Evolutionary conservation across 169 alveolate species (phyloP).

Genomic region (Amoebophrya sp.): DNA sequence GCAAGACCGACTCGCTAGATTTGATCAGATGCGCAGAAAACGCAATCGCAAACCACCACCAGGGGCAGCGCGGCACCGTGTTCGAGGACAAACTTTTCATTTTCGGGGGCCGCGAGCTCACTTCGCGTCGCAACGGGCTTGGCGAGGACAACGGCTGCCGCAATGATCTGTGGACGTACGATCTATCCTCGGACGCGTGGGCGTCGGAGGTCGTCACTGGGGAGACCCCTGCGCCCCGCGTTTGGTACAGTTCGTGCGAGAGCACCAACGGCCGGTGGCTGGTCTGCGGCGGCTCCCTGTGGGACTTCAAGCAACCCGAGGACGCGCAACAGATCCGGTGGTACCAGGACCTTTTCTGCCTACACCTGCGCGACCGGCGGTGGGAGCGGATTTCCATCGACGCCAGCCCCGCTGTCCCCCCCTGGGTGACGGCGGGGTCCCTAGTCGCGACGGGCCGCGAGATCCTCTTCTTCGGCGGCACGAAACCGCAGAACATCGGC

Average conservation of each 20-base stretch:
- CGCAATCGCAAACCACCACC: background rate
- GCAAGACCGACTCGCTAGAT: too few species aligned
- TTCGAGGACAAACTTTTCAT: background rate
- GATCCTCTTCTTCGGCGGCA: background rate
- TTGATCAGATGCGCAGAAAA: too few species aligned
- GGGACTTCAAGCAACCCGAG: background rate
- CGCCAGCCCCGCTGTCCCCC: too few species aligned
- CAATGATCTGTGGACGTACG: background rate
- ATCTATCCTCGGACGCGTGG: background rate
- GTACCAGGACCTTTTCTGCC: background rate
- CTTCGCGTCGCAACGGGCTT: background rate
- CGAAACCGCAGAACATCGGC: background rate
- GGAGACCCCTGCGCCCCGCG: background rate
- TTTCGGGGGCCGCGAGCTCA: background rate
- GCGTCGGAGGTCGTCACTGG: background rate
- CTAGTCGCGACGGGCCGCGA: background rate
- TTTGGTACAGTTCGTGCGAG: background rate
- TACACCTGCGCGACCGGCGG: background rate
- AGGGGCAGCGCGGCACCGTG: background rate
- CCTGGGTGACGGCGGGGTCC: background rate
- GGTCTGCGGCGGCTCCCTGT: background rate
- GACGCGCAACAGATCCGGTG: background rate
- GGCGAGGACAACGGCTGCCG: background rate
- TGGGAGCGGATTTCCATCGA: background rate
- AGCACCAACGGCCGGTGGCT: background rate